Conservation (phyloP, 2,329 filamentous ascomycete genomes). For the Mycosphaerella sp. region DNA sequence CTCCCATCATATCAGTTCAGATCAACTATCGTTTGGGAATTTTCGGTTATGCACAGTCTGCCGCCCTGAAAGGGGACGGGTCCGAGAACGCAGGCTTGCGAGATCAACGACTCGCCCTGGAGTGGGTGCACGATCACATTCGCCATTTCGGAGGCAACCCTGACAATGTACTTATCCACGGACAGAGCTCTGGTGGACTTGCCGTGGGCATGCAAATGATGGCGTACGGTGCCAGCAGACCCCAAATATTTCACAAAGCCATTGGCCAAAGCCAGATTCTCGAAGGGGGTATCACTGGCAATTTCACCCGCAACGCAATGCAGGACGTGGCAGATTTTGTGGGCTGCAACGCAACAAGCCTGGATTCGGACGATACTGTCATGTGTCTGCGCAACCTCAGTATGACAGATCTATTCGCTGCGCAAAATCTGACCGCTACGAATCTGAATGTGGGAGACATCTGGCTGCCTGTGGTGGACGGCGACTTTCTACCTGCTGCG, state of each 20-base stretch:
- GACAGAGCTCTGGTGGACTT: slow-evolving; percentile 35
- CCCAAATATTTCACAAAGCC: slow-evolving; percentile 42
- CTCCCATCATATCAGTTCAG: slow-evolving; percentile 33
- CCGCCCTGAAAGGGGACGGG: slow-evolving; percentile 29
- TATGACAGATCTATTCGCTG: slow-evolving; percentile 40
- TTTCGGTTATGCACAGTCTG: slow-evolving; percentile 36
- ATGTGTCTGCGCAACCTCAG: slow-evolving; percentile 43
- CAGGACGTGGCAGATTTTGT: slow-evolving; percentile 38
- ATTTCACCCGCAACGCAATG: slow-evolving; percentile 46
- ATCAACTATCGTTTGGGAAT: slow-evolving; percentile 33
- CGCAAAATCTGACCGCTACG: slow-evolving; percentile 43
- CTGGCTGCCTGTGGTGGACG: slow-evolving; percentile 47
- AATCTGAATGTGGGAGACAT: slow-evolving; percentile 42
- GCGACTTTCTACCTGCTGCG: slow-evolving; percentile 41
- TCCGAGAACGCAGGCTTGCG: slow-evolving; percentile 42
- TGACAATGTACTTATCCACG: slow-evolving; percentile 36
- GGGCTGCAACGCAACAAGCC: slow-evolving; percentile 39
- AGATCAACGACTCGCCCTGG: slow-evolving; percentile 54
- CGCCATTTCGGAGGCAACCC: slow-evolving; percentile 54
- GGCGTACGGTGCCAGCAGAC: slow-evolving; percentile 42
- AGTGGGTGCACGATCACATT: slow-evolving; percentile 57
- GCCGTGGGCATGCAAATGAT: slow-evolving; percentile 40
- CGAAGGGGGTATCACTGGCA: slow-evolving; percentile 44
- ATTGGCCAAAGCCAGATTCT: slow-evolving; percentile 46
- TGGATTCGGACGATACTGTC: slow-evolving; percentile 41